Evolutionary conservation across 2,329 filamentous ascomycete genomes (phyloP), one percentile per base, ranked within the genome.

Genomic region (Phyllosticta paracitricarpa): DNA sequence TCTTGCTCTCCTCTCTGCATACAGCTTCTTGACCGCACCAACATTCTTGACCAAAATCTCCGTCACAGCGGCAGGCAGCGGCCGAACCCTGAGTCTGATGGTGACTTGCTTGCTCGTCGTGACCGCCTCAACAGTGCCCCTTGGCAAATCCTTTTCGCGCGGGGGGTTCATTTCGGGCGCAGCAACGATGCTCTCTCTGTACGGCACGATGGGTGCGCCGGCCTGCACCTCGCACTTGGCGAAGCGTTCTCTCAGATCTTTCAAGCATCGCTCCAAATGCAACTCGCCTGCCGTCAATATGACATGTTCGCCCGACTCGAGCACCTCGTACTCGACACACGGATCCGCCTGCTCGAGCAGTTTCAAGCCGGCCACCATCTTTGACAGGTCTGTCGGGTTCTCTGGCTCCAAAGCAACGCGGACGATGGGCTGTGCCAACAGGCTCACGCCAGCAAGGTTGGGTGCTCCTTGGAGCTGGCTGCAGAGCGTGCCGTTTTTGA

Each of bases 401-500:
- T 86, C 86, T 0, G 94, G 94, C 72, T 99, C 94, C n/a, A 99
- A 79, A 0, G 94, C 92, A 22, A 99, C 93, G 57, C 94, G 88
- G 5, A 99, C 94, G 65, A 99, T 99, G 1, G 94, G 94, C 59
- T 93, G 88, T 4, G 88, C 89, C 33, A 84, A 85, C 74, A 92
- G 85, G 60, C 81, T 85, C 8, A 97, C 86, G 65, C 93, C 93
- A 0, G 92, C 94, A 58, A 99, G 78, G 75, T 99, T 99, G 67
- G 95, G 86, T 6, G 89, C 86, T 17, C 94, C 94, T 56, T 91
- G 87, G 0, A 95, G 78, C 65, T 89, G 88, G 65, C 90, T 96
- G 77, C 91, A 97, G 3, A 99, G 79, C 0, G 94, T 99, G 12
- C 92, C 94, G 1, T 91, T 95, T 73, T 99, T 99, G 60, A 99